A percentile compares a stretch with the other conserved stretches of the same genome.
These are phyloP conservation scores for Penicillium brevicompactum DNA, from an alignment of 2,329 filamentous ascomycete species.

Conservation along the genomic window DNA sequence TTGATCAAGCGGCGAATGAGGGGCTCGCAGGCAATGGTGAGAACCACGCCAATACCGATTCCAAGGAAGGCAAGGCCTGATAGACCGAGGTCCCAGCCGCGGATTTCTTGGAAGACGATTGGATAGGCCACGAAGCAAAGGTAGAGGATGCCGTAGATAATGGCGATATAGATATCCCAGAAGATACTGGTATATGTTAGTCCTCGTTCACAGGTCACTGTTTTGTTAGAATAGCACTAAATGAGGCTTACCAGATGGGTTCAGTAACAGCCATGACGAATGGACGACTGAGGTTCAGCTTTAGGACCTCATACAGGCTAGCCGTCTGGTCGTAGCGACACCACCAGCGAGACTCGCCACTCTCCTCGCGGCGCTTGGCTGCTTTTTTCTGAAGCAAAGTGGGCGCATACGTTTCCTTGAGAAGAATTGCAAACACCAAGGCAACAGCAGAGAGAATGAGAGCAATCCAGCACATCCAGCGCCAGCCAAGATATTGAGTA, in stretches of 20 bases:
- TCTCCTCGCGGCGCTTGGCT: conserved; percentile 65
- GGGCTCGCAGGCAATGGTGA: conserved; percentile 61
- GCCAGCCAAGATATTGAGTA: conserved; percentile 71
- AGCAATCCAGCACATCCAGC: conserved; percentile 83
- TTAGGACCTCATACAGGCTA: conserved; percentile 67
- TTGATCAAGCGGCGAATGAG: conserved; percentile 78
- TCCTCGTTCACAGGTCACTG: not conserved
- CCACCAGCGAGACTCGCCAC: conserved; percentile 73
- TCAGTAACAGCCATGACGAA: conserved; percentile 77
- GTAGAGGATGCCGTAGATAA: conserved; percentile 85
- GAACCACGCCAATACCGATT: conserved; percentile 60
- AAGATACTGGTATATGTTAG: conserved; percentile 59
- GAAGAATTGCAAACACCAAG: conserved; percentile 59
- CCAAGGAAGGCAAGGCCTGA: conserved; percentile 79
- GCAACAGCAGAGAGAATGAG: conserved; percentile 70
- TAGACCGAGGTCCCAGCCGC: conserved; percentile 75
- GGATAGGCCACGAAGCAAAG: conserved; percentile 91
- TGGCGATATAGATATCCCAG: conserved; percentile 70
- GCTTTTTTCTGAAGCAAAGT: conserved; percentile 69
- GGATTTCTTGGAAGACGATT: conserved; percentile 73
- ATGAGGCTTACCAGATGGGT: conserved; percentile 69
- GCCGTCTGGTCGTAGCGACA: conserved; percentile 75
- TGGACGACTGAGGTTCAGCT: conserved; percentile 74
- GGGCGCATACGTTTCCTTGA: conserved; percentile 78
- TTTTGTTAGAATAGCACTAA: no score